Evolutionary conservation across 1,284 basidiomycete species (phyloP).

Genomic region (Peniophora sp.): DNA sequence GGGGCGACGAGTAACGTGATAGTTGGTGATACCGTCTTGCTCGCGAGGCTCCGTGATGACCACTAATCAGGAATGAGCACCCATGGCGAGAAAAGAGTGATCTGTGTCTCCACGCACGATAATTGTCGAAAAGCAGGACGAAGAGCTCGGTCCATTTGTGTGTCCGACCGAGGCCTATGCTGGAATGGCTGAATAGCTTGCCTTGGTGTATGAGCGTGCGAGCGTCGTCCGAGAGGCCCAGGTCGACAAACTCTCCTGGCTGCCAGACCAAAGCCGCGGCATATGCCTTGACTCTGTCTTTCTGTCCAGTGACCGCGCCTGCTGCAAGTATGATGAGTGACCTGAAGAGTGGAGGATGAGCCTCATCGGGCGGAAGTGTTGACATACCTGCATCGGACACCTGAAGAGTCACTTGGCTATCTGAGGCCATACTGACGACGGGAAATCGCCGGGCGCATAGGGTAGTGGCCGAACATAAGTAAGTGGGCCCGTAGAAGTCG

Average conservation of each 20-base stretch:
- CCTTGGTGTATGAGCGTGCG: slow-evolving; percentile 79
- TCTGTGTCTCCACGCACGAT: slow-evolving; percentile 55
- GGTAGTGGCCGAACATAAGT: too few relatives aligned
- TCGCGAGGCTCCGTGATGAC: slow-evolving; percentile 83
- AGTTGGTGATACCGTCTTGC: slow-evolving; percentile 57
- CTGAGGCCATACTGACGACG: too few relatives aligned
- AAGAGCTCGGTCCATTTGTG: slow-evolving; percentile 82
- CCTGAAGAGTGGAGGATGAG: too few relatives aligned
- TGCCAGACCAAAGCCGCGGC: too few relatives aligned
- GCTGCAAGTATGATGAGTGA: too few relatives aligned
- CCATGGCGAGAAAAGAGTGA: neutral
- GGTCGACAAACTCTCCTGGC: slow-evolving; percentile 74
- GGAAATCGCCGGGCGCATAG: too few relatives aligned
- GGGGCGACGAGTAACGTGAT: slow-evolving; percentile 78
- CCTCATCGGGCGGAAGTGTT: too few relatives aligned
- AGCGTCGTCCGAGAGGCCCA: slow-evolving; percentile 80
- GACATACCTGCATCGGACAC: too few relatives aligned
- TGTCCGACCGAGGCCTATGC: slow-evolving; percentile 75
- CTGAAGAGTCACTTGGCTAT: too few relatives aligned
- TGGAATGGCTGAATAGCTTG: slow-evolving; percentile 76
- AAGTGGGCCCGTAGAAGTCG: too few relatives aligned
- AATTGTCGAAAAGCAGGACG: slow-evolving; percentile 89
- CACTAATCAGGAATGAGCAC: slow-evolving; percentile 37
- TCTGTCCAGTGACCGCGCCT: too few relatives aligned
- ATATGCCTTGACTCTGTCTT: too few relatives aligned